A percentile compares a stretch with the other conserved stretches of the same genome.
These are phyloP conservation scores for Limonium bicolor DNA, from an alignment of 148 eudicot species.

Conservation along the genomic window DNA sequence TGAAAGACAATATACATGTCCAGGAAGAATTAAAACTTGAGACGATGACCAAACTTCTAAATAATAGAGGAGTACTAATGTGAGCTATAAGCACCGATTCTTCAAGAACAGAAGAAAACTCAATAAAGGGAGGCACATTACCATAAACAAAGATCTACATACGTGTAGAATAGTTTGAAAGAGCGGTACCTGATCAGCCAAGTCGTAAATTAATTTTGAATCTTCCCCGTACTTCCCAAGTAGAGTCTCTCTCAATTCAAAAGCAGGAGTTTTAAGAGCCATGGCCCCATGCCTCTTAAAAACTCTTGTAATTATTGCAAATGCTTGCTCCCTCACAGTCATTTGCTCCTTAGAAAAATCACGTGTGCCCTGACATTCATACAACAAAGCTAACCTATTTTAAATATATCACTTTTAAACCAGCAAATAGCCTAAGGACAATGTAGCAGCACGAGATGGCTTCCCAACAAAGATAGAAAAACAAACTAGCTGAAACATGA, in stretches of 20 bases:
- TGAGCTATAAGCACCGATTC: no score
- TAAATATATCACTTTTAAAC: background rate
- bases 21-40: no score
- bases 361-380: slow-evolving; percentile 62
- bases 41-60: no score
- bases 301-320: slow-evolving; percentile 56
- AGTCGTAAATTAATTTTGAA: slow-evolving; percentile 91
- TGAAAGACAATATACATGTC: no score
- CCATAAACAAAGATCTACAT: no score
- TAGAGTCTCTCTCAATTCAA: slow-evolving; percentile 90
- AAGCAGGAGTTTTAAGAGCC: slow-evolving; percentile 90
- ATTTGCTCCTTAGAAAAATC: slow-evolving; percentile 95
- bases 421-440: background rate
- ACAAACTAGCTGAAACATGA: no score
- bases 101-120: no score
- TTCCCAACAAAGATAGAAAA: no score
- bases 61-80: no score
- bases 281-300: slow-evolving; percentile 92
- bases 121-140: no score
- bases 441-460: background rate
- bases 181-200: slow-evolving; percentile 82
- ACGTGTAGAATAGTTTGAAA: no score
- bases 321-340: slow-evolving; percentile 75
- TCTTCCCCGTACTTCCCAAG: slow-evolving; percentile 98
- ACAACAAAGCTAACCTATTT: slow-evolving; percentile 1